Evolutionary conservation across 495 filamentous ascomycete genomes (phyloP).

Genomic region (Hypoxylon trugodes): DNA sequence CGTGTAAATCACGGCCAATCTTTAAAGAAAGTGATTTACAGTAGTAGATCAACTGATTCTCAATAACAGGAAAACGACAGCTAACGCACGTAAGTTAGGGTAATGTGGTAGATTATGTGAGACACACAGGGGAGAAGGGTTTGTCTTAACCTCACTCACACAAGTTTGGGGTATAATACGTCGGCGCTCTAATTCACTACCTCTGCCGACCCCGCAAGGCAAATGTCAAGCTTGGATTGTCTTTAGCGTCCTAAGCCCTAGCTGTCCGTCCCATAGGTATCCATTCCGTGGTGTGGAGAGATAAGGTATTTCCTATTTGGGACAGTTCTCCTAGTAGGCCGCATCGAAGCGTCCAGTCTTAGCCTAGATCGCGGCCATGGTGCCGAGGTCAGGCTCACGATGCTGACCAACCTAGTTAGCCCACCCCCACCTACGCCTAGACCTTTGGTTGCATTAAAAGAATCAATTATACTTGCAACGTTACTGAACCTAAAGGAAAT

Average conservation of each 20-base stretch:
- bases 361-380: constrained; percentile 7
- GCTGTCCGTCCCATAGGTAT: no score
- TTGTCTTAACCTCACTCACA: constrained; percentile 20
- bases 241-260: constrained; percentile 1
- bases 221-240: constrained; percentile 7
- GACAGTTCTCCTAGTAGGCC: constrained; percentile 6
- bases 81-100: constrained; percentile 30
- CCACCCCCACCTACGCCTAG: constrained; percentile 27
- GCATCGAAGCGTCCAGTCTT: constrained; percentile 17
- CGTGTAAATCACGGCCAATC: constrained; percentile 8
- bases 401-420: constrained; percentile 25
- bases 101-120: constrained; percentile 25
- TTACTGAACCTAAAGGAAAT: constrained; percentile 30
- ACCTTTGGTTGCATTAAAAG: constrained; percentile 32
- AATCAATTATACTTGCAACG: constrained; percentile 36
- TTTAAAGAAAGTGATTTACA: constrained; percentile 13
- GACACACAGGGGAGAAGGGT: constrained; percentile 26
- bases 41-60: constrained; percentile 33
- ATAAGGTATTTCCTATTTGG: constrained; percentile 35
- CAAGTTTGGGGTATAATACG: constrained; percentile 7
- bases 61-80: constrained; percentile 1
- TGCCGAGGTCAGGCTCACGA: constrained; percentile 32
- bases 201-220: constrained; percentile 13
- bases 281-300: constrained; percentile 27
- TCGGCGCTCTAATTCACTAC: no score